These are phyloP conservation scores for Penicillium bovifimosum DNA, from an alignment of 495 filamentous ascomycete species.

Conservation along the genomic window DNA sequence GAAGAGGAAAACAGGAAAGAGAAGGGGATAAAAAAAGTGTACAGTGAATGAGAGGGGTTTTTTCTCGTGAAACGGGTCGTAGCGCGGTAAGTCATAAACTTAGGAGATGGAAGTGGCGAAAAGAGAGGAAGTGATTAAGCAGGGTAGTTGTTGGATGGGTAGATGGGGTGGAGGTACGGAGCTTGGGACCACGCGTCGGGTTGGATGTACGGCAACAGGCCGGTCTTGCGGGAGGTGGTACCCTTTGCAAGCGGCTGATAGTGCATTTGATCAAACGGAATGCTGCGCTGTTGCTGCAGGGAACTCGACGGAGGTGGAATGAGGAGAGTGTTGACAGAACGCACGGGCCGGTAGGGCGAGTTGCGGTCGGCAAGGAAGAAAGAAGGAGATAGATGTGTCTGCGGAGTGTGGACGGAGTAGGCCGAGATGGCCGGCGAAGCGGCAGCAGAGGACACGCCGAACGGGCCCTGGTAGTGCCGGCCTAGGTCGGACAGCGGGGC, in stretches of 20 bases:
- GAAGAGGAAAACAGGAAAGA: conserved; percentile 4
- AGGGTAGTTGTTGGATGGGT: conserved; percentile 36
- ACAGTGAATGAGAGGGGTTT: conserved; percentile 20
- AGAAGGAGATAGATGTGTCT: conserved; percentile 56
- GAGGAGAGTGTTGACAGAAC: conserved; percentile 80
- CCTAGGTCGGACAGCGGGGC: conserved; percentile 46
- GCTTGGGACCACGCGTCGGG: conserved; percentile 44
- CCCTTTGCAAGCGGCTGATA: conserved; percentile 83
- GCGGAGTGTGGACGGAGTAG: conserved; percentile 43
- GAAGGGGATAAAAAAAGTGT: conserved; percentile 19
- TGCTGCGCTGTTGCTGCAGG: conserved; percentile 61
- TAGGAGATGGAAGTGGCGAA: conserved; percentile 8
- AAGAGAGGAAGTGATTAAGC: conserved; percentile 7
- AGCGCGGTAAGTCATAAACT: conserved; percentile 15
- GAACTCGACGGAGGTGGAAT: conserved; percentile 81
- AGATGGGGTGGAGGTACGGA: conserved; percentile 26
- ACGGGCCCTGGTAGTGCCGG: conserved; percentile 35
- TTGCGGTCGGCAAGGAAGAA: conserved; percentile 58
- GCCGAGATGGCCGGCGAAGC: conserved; percentile 39
- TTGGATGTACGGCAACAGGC: conserved; percentile 70
- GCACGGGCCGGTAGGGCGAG: conserved; percentile 90
- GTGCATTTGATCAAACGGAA: conserved; percentile 81
- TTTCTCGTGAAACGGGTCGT: conserved; percentile 23
- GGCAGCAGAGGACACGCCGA: conserved; percentile 31
- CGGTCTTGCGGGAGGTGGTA: conserved; percentile 68